These are phyloP conservation scores for Myrmaecium sp. DNA, from an alignment of 2,329 filamentous ascomycete genomes.

Conservation along the genomic window DNA sequence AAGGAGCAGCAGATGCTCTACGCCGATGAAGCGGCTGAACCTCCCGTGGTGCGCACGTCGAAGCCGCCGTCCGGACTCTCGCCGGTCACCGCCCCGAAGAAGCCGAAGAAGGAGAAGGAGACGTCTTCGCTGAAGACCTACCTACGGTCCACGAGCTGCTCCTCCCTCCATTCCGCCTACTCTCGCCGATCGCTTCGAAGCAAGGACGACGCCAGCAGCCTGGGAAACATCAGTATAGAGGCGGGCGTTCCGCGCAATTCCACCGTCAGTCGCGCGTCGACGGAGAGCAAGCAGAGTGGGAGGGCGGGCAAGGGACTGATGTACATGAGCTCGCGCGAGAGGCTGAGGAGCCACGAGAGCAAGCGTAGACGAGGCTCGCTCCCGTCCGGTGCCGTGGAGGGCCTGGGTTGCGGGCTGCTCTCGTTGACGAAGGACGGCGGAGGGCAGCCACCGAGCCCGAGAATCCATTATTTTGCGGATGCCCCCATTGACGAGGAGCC, in stretches of 20 bases:
- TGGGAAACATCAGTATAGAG: slow-evolving; percentile 26
- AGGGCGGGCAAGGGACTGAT: slow-evolving; percentile 39
- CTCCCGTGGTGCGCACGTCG: slow-evolving; percentile 65
- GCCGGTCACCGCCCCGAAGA: slow-evolving; percentile 47
- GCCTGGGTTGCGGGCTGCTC: too few species aligned
- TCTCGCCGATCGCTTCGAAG: slow-evolving; percentile 13
- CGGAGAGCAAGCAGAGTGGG: slow-evolving; percentile 17
- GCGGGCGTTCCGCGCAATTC: slow-evolving; percentile 13
- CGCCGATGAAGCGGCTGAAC: slow-evolving; percentile 39
- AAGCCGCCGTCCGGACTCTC: slow-evolving; percentile 67
- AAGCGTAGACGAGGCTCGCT: slow-evolving; percentile 1
- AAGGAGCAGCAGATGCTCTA: slow-evolving; percentile 31
- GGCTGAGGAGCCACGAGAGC: slow-evolving; percentile 31
- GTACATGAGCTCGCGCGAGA: slow-evolving; percentile 60
- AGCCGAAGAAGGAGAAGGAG: slow-evolving; percentile 25
- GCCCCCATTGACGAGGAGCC: slow-evolving; percentile 22
- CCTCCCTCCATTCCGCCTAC: slow-evolving; percentile 18
- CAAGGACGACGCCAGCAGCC: slow-evolving; percentile 13
- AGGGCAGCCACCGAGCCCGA: too few species aligned
- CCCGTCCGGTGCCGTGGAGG: too few species aligned
- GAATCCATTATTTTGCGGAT: slow-evolving; percentile 17
- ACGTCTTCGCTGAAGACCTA: slow-evolving; percentile 42
- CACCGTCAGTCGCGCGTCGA: slow-evolving; percentile 16
- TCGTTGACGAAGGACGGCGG: too few species aligned
- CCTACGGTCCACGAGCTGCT: slow-evolving; percentile 24